Conservation (phyloP, 306 rosid species). For the Medicago truncatula region DNA sequence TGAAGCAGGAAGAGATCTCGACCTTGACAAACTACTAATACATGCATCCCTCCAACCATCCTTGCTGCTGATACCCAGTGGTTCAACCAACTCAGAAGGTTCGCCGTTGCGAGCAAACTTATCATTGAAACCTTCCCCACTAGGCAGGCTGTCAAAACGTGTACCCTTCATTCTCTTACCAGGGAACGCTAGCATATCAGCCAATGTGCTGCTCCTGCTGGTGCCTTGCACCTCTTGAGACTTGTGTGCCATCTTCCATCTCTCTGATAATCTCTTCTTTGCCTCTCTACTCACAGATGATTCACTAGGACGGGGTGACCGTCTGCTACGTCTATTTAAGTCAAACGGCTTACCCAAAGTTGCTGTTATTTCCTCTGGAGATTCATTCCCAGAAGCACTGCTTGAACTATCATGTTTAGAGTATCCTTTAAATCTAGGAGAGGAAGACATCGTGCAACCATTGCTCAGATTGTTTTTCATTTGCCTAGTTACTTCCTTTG, state of each 20-base stretch:
- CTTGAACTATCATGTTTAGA: slow-evolving; percentile 72
- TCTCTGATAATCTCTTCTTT: slow-evolving; percentile 88
- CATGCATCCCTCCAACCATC: slow-evolving; percentile 94
- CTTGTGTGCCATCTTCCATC: slow-evolving; percentile 84
- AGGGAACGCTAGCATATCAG: slow-evolving; percentile 91
- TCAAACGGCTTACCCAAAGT: slow-evolving; percentile 52
- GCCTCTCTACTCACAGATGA: slow-evolving; percentile 88
- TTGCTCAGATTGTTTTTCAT: slow-evolving; percentile 62
- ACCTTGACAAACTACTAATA: slow-evolving; percentile 66
- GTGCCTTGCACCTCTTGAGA: slow-evolving; percentile 55
- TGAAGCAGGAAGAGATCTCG: slow-evolving; percentile 90
- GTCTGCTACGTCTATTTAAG: slow-evolving; percentile 53
- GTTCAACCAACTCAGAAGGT: slow-evolving; percentile 59
- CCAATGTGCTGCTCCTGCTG: slow-evolving; percentile 83
- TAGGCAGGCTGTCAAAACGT: slow-evolving; percentile 46
- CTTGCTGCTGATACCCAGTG: slow-evolving; percentile 94
- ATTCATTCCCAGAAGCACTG: slow-evolving; percentile 72
- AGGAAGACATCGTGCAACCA: slow-evolving; percentile 48
- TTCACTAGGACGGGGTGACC: slow-evolving; percentile 61
- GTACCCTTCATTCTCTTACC: slow-evolving; percentile 57
- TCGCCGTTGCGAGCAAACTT: slow-evolving; percentile 51
- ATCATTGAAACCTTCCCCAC: slow-evolving; percentile 48
- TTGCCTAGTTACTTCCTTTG: slow-evolving; percentile 79
- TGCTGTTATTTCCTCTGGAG: slow-evolving; percentile 56
- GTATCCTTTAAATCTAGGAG: slow-evolving; percentile 64